Evolutionary conservation across 805 yeast genomes (phyloP), one percentile per base, ranked within the genome.

Genomic region (Kluyveromyces wickerhamii): DNA sequence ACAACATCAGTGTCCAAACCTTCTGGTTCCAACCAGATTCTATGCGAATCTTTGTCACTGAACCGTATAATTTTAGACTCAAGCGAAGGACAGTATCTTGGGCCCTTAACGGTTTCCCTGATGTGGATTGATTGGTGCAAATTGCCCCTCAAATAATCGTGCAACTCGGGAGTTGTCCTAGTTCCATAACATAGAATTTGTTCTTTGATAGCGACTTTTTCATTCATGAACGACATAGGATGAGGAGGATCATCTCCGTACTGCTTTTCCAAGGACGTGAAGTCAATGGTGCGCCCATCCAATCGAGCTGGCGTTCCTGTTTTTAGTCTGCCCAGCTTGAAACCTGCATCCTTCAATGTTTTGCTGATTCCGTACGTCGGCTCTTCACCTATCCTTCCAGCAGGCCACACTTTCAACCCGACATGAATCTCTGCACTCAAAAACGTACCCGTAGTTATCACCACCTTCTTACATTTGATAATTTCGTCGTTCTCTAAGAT

Each of bases 271-370:
- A 92, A 59, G n/a, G 65, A 59, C 1, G 63, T 45, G 49, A 77
- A 88, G 52, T 89, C 66, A 15, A 92, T 87, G 1, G 89, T 71
- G 34, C 69, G 68, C 1, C 77, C 69, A 29, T 81, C 79, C 17
- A 92, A 61, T 39, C 99, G 67, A 2, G 97, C 95, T 0, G 99
- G 99, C 0, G 99, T 92, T 0, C 99, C 99, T 0, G 99, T 92
- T 52, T 92, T 92, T 46, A 92, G 65, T 37, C 99, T 67, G 0
- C 97, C 97, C 34, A 92, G 61, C 40, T 74, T 65, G 54, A 92
- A 89, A 0, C 95, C 95, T 1, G 83, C 79, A 3, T 74, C 75
- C 18, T 65, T 60, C 26, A 92, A 69, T 1, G 97, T 87, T 29
- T 75, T 66, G 22, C 95, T 80, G 16, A 92, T 69, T 1, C 97